Conservation (phyloP, 768 basidiomycete species). For the Amanita inopinata region DNA sequence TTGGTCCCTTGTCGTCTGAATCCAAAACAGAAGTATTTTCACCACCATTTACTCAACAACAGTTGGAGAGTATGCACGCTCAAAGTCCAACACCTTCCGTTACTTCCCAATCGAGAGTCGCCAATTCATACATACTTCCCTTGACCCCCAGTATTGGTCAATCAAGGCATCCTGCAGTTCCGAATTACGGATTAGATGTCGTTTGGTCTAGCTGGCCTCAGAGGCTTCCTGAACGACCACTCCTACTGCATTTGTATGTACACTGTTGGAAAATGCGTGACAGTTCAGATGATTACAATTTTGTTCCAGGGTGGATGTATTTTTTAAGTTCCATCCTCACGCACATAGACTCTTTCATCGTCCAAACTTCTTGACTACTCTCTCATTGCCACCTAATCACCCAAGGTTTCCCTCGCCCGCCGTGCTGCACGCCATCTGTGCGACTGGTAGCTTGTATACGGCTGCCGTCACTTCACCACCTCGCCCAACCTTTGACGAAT, state of each 20-base stretch:
- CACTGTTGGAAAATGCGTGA: too few relatives aligned
- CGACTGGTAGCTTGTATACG: constrained; percentile 67
- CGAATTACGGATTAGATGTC: constrained; percentile 24
- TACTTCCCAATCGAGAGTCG: neutral
- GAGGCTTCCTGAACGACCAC: constrained; percentile 48
- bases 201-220: constrained; percentile 54
- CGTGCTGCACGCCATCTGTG: constrained; percentile 82
- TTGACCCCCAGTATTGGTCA: neutral
- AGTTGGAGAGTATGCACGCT: neutral
- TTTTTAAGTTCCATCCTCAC: constrained; percentile 72
- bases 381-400: constrained; percentile 57
- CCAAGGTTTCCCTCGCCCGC: constrained; percentile 63
- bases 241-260: constrained; percentile 57
- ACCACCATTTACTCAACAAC: neutral
- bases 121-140: neutral
- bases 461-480: constrained; percentile 53
- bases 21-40: neutral
- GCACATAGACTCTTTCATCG: constrained; percentile 62
- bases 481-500: constrained; percentile 37
- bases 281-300: constrained; percentile 3
- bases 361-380: constrained; percentile 51
- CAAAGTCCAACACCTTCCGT: neutral
- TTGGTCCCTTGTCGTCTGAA: neutral
- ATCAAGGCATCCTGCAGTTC: neutral
- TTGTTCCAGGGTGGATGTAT: constrained; percentile 53